Evolutionary conservation across 331 rosid species (phyloP).

Genomic region (Spiraea crenata): DNA sequence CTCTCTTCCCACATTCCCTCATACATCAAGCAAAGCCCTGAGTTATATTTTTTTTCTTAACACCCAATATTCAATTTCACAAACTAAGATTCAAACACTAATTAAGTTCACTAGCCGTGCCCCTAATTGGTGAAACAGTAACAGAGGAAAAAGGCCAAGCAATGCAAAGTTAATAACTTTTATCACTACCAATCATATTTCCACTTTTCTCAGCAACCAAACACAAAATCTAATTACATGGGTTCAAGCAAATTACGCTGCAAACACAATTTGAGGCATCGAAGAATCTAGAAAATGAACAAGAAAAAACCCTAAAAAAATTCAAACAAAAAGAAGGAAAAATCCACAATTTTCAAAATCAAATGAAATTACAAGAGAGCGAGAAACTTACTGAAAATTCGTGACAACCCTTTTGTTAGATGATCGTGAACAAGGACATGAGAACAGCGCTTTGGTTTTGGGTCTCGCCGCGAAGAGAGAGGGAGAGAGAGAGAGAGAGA

Average conservation of each 20-base stretch:
- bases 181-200: neutral
- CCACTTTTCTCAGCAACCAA: neutral
- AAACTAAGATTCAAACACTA: neutral
- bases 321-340: neutral
- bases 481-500: conserved; percentile 27
- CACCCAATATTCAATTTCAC: neutral
- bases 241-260: neutral
- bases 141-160: neutral
- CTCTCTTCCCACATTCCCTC: conserved; percentile 13
- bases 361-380: conserved; percentile 2
- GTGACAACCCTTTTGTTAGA: conserved; percentile 36
- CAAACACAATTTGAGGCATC: too few relatives aligned
- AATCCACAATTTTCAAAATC: conserved; percentile 26
- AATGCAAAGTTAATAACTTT: neutral
- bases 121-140: neutral
- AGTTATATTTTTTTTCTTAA: neutral
- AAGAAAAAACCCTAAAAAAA: conserved; percentile 3
- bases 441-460: conserved; percentile 14
- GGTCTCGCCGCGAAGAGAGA: conserved; percentile 30
- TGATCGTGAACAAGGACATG: conserved; percentile 34
- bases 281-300: neutral
- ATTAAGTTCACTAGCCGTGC: neutral
- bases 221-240: neutral
- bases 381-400: conserved; percentile 51
- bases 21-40: conserved; percentile 11